Conservation (phyloP, 2,329 filamentous ascomycete genomes). For the Botrytis byssoidea region DNA sequence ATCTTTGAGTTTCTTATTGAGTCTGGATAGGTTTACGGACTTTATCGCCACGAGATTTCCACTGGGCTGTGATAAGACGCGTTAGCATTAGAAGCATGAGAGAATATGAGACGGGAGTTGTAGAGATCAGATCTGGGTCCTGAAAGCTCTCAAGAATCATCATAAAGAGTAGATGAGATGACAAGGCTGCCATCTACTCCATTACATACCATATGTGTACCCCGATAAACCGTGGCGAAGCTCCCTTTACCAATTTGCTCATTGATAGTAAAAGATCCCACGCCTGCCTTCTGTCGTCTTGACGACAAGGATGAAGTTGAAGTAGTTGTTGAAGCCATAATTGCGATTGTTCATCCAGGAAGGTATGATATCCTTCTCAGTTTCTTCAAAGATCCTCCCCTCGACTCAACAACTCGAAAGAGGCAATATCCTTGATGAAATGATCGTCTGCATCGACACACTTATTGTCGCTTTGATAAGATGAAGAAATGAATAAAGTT, state of each 20-base stretch:
- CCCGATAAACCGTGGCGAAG: constrained; percentile 93
- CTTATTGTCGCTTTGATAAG: not conserved
- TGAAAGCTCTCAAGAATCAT: not conserved
- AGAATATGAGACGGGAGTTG: constrained; percentile 16
- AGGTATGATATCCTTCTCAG: constrained; percentile 25
- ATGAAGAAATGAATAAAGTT: constrained; percentile 17
- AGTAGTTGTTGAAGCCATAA: constrained; percentile 45
- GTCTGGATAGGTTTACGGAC: constrained; percentile 83
- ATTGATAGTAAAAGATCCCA: constrained; percentile 72
- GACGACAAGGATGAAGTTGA: constrained; percentile 40
- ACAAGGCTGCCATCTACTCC: constrained; percentile 7
- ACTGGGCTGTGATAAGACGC: constrained; percentile 56
- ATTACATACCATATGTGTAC: constrained; percentile 72
- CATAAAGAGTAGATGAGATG: not conserved
- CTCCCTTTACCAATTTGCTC: constrained; percentile 95
- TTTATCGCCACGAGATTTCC: constrained; percentile 91
- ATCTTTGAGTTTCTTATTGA: constrained; percentile 95
- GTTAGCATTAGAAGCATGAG: constrained; percentile 27
- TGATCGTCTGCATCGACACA: constrained; percentile 42
- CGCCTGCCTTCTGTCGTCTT: constrained; percentile 50
- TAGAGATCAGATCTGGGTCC: not conserved
- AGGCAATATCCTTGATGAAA: constrained; percentile 39
- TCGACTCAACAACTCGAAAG: constrained; percentile 40
- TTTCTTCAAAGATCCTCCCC: constrained; percentile 19
- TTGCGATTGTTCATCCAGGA: constrained; percentile 26